Percentiles rank a stretch among this genome's conserved stretches.
phyloP scores from a whole-genome alignment of 2,329 filamentous ascomycete genomes.

The Aspergillus pseudonomiae region DNA sequence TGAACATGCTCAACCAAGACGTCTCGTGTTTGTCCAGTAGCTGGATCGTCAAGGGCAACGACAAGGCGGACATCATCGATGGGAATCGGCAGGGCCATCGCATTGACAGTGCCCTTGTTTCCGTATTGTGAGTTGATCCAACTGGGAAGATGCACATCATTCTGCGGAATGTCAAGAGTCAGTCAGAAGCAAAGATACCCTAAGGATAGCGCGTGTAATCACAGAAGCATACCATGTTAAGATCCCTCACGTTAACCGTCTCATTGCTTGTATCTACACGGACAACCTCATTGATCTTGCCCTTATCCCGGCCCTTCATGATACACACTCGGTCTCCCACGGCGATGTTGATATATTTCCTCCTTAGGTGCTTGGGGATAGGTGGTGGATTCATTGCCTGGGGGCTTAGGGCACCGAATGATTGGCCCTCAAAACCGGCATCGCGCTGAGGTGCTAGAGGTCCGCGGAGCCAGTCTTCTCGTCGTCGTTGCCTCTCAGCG shows the following conservation, averaged over 20 bases:
- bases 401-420: slow-evolving; percentile 60
- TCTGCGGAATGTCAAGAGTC: slow-evolving; percentile 29
- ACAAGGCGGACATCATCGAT: slow-evolving; percentile 80
- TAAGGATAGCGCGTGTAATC: neutral
- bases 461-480: slow-evolving; percentile 78
- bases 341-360: slow-evolving; percentile 62
- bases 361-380: slow-evolving; percentile 44
- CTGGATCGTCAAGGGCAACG: slow-evolving; percentile 69
- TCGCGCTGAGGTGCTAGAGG: slow-evolving; percentile 77
- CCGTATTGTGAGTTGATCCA: slow-evolving; percentile 41
- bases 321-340: slow-evolving; percentile 80
- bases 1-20: slow-evolving; percentile 75
- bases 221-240: slow-evolving; percentile 62
- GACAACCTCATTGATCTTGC: slow-evolving; percentile 76
- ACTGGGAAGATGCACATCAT: slow-evolving; percentile 45
- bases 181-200: neutral
- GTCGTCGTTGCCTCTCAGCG: slow-evolving; percentile 59
- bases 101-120: slow-evolving; percentile 46
- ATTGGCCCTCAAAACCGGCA: slow-evolving; percentile 60
- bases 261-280: slow-evolving; percentile 59
- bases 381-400: slow-evolving; percentile 41
- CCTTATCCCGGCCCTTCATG: slow-evolving; percentile 75
- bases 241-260: slow-evolving; percentile 62
- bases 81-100: slow-evolving; percentile 61
- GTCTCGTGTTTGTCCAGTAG: slow-evolving; percentile 68